These are phyloP conservation scores for Phialophora chinensis DNA, from an alignment of 2,329 filamentous ascomycete genomes.

Conservation along the genomic window DNA sequence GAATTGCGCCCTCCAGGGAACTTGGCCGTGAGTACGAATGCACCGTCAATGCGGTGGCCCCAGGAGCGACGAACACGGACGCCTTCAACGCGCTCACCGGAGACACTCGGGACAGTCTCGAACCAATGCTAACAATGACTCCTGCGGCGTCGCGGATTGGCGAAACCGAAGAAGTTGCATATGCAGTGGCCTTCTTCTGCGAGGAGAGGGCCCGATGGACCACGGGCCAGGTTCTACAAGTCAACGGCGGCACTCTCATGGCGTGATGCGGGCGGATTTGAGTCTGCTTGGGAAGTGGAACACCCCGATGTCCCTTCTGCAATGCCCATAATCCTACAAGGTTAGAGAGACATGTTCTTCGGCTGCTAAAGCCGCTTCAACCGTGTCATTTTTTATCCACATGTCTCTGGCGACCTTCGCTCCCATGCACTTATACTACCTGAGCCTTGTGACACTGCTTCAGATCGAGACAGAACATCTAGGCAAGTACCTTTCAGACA, in stretches of 20 bases:
- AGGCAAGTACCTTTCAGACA: neutral
- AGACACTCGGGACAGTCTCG: slow-evolving; percentile 4
- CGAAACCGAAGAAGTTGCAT: slow-evolving; percentile 57
- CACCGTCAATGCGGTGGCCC: slow-evolving; percentile 21
- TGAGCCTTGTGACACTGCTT: neutral
- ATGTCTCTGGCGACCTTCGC: no score
- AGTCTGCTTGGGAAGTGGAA: neutral
- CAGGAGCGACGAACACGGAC: slow-evolving; percentile 20
- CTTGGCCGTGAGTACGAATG: slow-evolving; percentile 25
- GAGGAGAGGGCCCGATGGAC: slow-evolving; percentile 25
- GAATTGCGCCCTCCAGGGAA: slow-evolving; percentile 5
- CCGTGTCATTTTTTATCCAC: no score
- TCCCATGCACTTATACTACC: neutral
- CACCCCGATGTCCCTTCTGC: neutral
- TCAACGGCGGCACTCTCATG: slow-evolving; percentile 26
- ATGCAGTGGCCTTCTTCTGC: slow-evolving; percentile 53
- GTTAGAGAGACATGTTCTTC: no score
- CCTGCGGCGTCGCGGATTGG: slow-evolving; percentile 46
- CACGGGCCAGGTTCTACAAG: slow-evolving; percentile 17
- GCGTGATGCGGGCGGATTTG: slow-evolving; percentile 1
- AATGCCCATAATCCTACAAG: no score
- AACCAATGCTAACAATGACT: slow-evolving; percentile 23
- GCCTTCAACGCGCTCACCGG: slow-evolving; percentile 17
- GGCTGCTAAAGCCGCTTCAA: no score
- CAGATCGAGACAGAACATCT: neutral